A percentile compares a stretch with the other conserved stretches of the same genome.
phyloP scores from a whole-genome alignment of 2,329 filamentous ascomycete species.

The Emericellopsis cladophorae region DNA sequence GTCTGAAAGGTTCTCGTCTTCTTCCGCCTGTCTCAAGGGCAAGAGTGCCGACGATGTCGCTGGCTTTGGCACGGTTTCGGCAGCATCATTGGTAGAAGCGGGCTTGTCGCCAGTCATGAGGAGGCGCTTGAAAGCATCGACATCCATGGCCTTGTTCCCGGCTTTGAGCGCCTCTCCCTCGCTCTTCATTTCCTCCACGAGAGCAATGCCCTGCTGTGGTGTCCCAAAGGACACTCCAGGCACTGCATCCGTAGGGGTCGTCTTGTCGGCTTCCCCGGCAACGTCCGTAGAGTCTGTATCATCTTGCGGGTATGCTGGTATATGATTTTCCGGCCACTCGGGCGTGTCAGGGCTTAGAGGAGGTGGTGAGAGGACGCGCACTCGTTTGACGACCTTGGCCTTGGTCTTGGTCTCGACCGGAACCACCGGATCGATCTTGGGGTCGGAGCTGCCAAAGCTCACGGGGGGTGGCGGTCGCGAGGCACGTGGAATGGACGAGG shows the following conservation, averaged over 20 bases:
- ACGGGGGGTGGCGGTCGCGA: constrained; percentile 10
- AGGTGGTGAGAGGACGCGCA: constrained; percentile 53
- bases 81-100: constrained; percentile 16
- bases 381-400: constrained; percentile 50
- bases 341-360: constrained; percentile 44
- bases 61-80: not conserved
- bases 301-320: not conserved
- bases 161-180: constrained; percentile 18
- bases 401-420: constrained; percentile 20
- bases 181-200: constrained; percentile 12
- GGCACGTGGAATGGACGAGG: constrained; percentile 9
- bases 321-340: constrained; percentile 14
- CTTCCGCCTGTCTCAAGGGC: constrained; percentile 2
- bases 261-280: constrained; percentile 7
- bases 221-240: not conserved
- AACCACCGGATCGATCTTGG: constrained; percentile 8
- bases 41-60: not conserved
- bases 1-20: constrained; percentile 12
- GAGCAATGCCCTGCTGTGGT: not conserved
- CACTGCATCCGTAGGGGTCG: constrained; percentile 5
- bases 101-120: constrained; percentile 55
- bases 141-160: constrained; percentile 41
- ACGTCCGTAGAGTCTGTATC: not conserved
- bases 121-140: constrained; percentile 65
- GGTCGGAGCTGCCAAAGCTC: constrained; percentile 5